Evolutionary conservation across 306 rosid genomes (phyloP).

Genomic region (Vigna nakashimae): DNA sequence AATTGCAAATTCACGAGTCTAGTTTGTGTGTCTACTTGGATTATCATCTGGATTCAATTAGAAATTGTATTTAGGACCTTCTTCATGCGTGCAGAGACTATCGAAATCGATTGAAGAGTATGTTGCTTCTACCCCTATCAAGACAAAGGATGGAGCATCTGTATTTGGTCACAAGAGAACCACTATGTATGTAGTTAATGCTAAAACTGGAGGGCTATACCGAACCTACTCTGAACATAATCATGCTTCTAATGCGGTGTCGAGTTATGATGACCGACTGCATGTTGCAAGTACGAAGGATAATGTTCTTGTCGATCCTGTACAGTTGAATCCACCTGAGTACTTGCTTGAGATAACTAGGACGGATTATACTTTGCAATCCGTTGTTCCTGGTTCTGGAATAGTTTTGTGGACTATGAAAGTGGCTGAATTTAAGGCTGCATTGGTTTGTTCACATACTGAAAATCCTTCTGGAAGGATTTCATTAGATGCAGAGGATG

Average conservation of each 20-base stretch:
- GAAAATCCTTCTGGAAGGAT: conserved; percentile 42
- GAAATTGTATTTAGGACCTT: not conserved
- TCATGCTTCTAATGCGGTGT: conserved; percentile 19
- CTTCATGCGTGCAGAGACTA: conserved; percentile 26
- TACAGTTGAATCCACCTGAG: conserved; percentile 27
- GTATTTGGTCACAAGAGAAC: conserved; percentile 62
- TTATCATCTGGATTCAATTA: not conserved
- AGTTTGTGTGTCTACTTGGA: not conserved
- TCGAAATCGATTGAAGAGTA: conserved; percentile 26
- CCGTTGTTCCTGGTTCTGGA: conserved; percentile 50
- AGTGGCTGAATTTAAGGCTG: conserved; percentile 66
- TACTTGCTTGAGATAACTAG: conserved; percentile 56
- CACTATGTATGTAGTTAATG: conserved; percentile 69
- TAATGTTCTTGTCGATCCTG: conserved; percentile 50
- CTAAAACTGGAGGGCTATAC: conserved; percentile 56
- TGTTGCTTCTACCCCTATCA: conserved; percentile 55
- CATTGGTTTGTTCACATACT: conserved; percentile 52
- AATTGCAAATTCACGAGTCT: not conserved
- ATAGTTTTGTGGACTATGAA: conserved; percentile 64
- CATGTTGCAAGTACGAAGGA: conserved; percentile 13
- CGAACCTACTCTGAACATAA: conserved; percentile 41
- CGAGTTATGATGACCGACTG: conserved; percentile 24
- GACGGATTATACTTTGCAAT: conserved; percentile 64
- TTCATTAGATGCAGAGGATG: conserved; percentile 38
- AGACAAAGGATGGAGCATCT: conserved; percentile 63